phyloP scores from a whole-genome alignment of 495 filamentous ascomycete species.

The Geoglossum glabrum region DNA sequence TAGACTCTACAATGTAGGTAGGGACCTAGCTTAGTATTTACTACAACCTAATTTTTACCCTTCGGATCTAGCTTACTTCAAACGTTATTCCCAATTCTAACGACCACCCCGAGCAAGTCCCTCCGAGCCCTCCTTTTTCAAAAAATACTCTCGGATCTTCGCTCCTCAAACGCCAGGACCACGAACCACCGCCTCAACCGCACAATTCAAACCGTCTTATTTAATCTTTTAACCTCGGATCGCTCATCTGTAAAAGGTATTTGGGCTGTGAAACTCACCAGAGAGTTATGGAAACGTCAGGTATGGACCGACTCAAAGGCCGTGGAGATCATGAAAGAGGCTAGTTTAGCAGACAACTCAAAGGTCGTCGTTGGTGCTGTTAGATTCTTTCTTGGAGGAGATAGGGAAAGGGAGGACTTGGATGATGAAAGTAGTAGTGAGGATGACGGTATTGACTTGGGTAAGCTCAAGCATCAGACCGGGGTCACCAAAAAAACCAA shows the following conservation, averaged over 20 bases:
- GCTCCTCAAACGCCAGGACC: conserved; percentile 62
- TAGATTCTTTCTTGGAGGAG: conserved; percentile 85
- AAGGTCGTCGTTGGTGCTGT: conserved; percentile 79
- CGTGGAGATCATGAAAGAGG: conserved; percentile 89
- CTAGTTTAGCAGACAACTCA: conserved; percentile 58
- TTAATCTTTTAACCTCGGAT: conserved; percentile 75
- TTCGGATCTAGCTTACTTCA: conserved; percentile 39
- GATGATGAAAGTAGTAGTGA: conserved; percentile 77
- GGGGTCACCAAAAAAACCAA: conserved; percentile 90
- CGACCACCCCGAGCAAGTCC: conserved; percentile 69
- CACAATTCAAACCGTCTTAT: conserved; percentile 78
- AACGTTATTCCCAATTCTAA: conserved; percentile 79
- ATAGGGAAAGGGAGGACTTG: conserved; percentile 80
- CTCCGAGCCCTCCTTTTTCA: conserved; percentile 66
- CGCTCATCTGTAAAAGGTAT: conserved; percentile 63
- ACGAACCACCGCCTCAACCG: conserved; percentile 84
- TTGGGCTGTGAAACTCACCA: conserved; percentile 83
- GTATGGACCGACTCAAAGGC: conserved; percentile 78
- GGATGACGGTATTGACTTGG: conserved; percentile 55
- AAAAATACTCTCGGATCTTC: conserved; percentile 79
- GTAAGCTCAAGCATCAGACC: conserved; percentile 59
- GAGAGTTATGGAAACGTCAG: conserved; percentile 73
- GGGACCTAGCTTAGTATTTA: background rate
- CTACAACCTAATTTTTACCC: background rate
- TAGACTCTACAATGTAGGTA: conserved; percentile 53